These are phyloP conservation scores for Senna tora DNA, from an alignment of 306 rosid species.

Conservation along the genomic window DNA sequence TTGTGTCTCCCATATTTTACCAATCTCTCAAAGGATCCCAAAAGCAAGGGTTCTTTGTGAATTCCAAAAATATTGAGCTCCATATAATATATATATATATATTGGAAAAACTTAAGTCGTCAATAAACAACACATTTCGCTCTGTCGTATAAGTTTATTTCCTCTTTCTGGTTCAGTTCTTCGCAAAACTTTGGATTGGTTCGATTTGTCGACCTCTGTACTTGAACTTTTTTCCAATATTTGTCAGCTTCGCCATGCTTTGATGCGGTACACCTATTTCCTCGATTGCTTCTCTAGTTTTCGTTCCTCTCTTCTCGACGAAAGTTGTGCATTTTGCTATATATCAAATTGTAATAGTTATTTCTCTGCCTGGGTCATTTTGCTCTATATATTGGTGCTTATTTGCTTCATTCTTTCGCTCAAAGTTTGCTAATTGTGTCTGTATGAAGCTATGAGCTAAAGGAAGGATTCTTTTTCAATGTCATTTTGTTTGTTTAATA, in stretches of 20 bases:
- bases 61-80: constrained; percentile 19
- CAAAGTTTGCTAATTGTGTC: constrained; percentile 9
- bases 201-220: constrained; percentile 36
- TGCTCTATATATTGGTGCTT: neutral
- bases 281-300: constrained; percentile 5
- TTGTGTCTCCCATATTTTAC: no score
- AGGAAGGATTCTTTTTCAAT: constrained; percentile 6
- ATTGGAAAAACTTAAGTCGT: neutral
- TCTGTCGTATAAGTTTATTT: neutral
- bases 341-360: neutral
- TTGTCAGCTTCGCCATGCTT: constrained; percentile 38
- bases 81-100: no score
- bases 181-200: constrained; percentile 37
- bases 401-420: neutral
- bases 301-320: constrained; percentile 16
- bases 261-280: constrained; percentile 47
- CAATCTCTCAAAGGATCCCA: no score
- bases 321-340: constrained; percentile 28
- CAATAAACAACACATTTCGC: constrained; percentile 15
- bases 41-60: constrained; percentile 10
- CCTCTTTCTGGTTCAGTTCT: constrained; percentile 19
- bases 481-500: constrained; percentile 28
- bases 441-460: neutral
- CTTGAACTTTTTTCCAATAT: constrained; percentile 32
- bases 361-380: constrained; percentile 36